Percentiles rank a stretch among this genome's conserved stretches.
Evolutionary conservation across 148 eudicot genomes (phyloP).

Genomic region (Salicornia ramosissima): DNA sequence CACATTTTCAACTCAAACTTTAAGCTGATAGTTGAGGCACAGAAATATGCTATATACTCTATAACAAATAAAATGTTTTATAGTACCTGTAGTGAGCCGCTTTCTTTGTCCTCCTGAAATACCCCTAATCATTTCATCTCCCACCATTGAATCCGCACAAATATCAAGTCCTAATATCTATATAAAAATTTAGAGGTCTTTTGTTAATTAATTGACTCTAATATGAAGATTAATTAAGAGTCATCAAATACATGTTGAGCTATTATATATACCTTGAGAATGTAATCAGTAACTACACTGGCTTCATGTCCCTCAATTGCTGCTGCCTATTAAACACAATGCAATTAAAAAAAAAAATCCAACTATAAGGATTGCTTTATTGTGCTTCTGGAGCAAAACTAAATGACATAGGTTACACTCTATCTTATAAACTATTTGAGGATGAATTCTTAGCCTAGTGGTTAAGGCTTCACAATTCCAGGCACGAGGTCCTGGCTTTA

Average conservation of each 20-base stretch:
- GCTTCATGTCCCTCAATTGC: constrained; percentile 68
- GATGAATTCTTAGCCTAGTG: no score
- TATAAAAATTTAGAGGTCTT: neutral
- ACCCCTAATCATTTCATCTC: constrained; percentile 81
- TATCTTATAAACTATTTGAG: neutral
- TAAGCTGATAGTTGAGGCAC: neutral
- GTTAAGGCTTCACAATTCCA: no score
- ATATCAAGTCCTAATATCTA: constrained; percentile 86
- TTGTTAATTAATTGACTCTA: neutral
- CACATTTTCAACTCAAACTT: neutral
- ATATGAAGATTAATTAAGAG: neutral
- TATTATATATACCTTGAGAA: constrained; percentile 63
- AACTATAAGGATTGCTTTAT: neutral
- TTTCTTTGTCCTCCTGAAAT: constrained; percentile 85
- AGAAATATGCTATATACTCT: no score
- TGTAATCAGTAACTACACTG: constrained; percentile 69
- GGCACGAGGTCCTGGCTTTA: no score
- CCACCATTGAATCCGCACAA: constrained; percentile 80
- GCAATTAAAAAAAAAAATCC: neutral
- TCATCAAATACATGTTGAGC: neutral
- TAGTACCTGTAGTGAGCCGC: constrained; percentile 67
- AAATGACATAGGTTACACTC: neutral
- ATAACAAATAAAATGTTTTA: no score
- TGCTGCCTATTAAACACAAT: constrained; percentile 45
- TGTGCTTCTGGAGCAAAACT: neutral